Evolutionary conservation across 169 alveolate species (phyloP).

Genomic region (Amoebophrya sp.): DNA sequence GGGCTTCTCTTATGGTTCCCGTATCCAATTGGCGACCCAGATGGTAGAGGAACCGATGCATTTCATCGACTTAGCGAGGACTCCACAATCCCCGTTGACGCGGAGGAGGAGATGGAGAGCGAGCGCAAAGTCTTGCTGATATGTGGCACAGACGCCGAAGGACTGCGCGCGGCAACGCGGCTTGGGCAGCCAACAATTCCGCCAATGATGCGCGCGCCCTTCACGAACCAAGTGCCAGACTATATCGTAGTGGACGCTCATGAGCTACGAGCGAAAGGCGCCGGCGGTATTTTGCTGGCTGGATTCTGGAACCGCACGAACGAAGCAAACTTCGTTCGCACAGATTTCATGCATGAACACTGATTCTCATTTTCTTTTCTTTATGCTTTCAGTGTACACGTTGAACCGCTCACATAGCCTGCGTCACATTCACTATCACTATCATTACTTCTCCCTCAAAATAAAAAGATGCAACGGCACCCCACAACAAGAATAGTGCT

Average conservation of each 20-base stretch:
- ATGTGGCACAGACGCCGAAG: not conserved
- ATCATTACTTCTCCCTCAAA: too few species aligned
- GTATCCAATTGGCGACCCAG: too few species aligned
- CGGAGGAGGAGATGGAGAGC: not conserved
- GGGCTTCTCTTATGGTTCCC: too few species aligned
- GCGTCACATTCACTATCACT: too few species aligned
- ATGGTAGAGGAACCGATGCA: not conserved
- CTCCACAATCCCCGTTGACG: not conserved
- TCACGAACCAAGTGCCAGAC: not conserved
- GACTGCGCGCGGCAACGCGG: not conserved
- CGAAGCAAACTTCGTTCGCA: too few species aligned
- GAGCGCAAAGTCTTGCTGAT: not conserved
- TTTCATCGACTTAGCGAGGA: not conserved
- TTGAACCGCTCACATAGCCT: too few species aligned
- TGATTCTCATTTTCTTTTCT: too few species aligned
- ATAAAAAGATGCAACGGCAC: too few species aligned
- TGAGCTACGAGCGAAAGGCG: not conserved
- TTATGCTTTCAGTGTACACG: too few species aligned
- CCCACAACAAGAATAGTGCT: too few species aligned
- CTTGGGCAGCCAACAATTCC: conserved; percentile 3
- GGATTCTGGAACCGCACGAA: conserved; percentile 6
- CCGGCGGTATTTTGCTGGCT: not conserved
- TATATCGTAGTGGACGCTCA: not conserved
- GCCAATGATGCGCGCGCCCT: conserved; percentile 14
- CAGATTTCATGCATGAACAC: too few species aligned